These are phyloP conservation scores for Poa pratensis DNA, from an alignment of 176 grass and related monocot species.

Conservation along the genomic window DNA sequence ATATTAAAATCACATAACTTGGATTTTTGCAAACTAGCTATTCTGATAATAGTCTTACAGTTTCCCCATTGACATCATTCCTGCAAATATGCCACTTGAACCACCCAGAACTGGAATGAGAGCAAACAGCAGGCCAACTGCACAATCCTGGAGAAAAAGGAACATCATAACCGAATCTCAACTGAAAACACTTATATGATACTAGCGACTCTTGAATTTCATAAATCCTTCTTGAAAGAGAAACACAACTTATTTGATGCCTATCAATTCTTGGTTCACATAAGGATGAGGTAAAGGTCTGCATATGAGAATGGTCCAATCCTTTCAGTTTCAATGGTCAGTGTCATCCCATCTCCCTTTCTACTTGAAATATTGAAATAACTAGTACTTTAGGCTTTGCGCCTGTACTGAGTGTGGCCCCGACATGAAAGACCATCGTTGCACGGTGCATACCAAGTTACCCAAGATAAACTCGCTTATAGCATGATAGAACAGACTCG, in stretches of 20 bases:
- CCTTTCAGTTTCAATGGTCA: conserved; percentile 17
- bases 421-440: neutral
- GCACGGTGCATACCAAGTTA: conserved; percentile 14
- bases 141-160: conserved; percentile 85
- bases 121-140: conserved; percentile 92
- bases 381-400: conserved; percentile 12
- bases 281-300: too few relatives aligned
- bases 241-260: conserved; percentile 17
- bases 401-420: neutral
- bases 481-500: conserved; percentile 1
- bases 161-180: conserved; percentile 21
- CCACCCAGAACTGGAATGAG: conserved; percentile 94
- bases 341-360: neutral
- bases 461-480: neutral
- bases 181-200: neutral
- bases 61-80: conserved; percentile 94
- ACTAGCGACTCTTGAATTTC: neutral
- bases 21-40: conserved; percentile 15
- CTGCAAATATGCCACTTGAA: conserved; percentile 81
- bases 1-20: conserved; percentile 13
- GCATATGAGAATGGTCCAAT: too few relatives aligned
- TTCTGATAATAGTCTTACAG: conserved; percentile 60
- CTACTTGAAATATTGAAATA: conserved; percentile 11
- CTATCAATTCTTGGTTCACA: conserved; percentile 25
- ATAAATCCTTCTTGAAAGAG: neutral